These are phyloP conservation scores for Sedum album DNA, from an alignment of 164 flowering plant species.

Conservation along the genomic window DNA sequence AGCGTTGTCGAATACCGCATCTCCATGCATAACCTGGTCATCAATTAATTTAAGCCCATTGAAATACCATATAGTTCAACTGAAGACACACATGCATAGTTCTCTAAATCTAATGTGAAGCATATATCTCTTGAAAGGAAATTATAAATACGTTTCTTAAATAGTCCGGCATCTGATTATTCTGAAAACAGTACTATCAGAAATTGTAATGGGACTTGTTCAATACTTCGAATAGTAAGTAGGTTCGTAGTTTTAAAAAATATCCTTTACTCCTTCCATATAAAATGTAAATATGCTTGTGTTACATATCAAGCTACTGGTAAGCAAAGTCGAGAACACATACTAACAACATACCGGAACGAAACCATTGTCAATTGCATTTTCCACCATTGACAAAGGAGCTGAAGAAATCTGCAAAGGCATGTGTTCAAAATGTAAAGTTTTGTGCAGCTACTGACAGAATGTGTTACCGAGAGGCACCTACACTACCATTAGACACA, in stretches of 20 bases:
- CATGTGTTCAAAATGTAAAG: background rate
- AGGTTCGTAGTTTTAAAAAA: background rate
- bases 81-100: background rate
- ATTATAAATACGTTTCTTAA: background rate
- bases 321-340: background rate
- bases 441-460: background rate
- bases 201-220: background rate
- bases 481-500: background rate
- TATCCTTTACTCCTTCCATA: background rate
- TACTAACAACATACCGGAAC: constrained; percentile 31
- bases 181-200: background rate
- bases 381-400: constrained; percentile 45
- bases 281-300: background rate
- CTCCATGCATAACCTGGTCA: constrained; percentile 91
- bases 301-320: background rate
- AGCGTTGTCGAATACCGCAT: constrained; percentile 72
- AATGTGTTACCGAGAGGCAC: background rate
- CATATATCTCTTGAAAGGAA: background rate
- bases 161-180: background rate
- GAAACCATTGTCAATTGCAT: constrained; percentile 67
- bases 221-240: background rate
- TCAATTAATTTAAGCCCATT: background rate
- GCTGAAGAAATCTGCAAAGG: constrained; percentile 52
- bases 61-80: background rate
- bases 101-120: background rate